These are phyloP conservation scores for Phytophthora rubi DNA, from an alignment of 352 stramenopile genomes.

Conservation along the genomic window DNA sequence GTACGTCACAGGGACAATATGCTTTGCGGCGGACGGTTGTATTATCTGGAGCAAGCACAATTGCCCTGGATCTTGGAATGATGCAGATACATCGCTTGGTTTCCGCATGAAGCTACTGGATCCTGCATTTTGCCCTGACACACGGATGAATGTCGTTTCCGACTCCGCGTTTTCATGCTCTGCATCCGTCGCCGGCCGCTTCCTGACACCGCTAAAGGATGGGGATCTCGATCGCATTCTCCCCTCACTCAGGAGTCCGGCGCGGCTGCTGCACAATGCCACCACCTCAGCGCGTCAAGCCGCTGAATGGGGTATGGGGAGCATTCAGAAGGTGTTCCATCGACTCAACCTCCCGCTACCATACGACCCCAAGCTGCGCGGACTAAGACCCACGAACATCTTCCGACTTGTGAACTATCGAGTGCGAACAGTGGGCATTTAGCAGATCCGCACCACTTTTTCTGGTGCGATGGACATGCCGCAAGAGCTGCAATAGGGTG, in stretches of 20 bases:
- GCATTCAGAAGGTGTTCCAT: not conserved
- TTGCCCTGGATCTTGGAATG: constrained; percentile 23
- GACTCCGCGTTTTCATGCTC: constrained; percentile 9
- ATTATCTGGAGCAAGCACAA: constrained; percentile 26
- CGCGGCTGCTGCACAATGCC: not conserved
- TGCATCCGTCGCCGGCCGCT: not conserved
- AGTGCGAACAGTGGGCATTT: constrained; percentile 5
- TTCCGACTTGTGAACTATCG: constrained; percentile 5
- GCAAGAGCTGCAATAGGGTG: not conserved
- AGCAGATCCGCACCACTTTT: not conserved
- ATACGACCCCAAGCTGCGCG: not conserved
- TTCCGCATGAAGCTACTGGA: constrained; percentile 7
- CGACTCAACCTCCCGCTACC: not conserved
- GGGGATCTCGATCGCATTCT: not conserved
- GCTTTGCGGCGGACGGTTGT: constrained; percentile 18
- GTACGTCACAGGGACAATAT: constrained; percentile 18
- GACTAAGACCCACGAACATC: not conserved
- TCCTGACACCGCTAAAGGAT: not conserved
- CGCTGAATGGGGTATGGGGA: not conserved
- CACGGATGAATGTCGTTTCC: constrained; percentile 4
- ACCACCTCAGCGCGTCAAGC: not conserved
- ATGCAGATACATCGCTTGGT: constrained; percentile 3
- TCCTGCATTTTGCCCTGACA: not conserved
- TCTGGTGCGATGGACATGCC: not conserved
- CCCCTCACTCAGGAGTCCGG: not conserved